Evolutionary conservation across 257 asterid genomes (phyloP).

Genomic region (Euphrasia confusa): DNA sequence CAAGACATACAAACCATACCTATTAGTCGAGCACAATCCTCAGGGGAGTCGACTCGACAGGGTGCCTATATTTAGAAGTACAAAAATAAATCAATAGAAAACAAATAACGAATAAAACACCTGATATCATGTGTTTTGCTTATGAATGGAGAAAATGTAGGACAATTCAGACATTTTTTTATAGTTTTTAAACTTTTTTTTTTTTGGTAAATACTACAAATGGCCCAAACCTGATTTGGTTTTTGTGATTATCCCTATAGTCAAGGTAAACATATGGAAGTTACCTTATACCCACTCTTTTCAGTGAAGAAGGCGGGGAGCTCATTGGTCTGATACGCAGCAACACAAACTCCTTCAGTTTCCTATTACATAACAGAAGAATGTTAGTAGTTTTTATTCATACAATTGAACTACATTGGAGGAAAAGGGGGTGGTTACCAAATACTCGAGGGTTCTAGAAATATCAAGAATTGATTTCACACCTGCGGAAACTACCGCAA

Average conservation of each 20-base stretch:
- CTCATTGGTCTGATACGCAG: conserved; percentile 73
- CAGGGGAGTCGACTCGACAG: conserved; percentile 75
- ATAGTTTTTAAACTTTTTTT: background rate
- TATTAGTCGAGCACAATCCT: conserved; percentile 81
- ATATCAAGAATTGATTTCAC: conserved; percentile 90
- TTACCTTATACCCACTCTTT: conserved; percentile 82
- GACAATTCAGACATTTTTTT: background rate
- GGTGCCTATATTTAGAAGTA: conserved; percentile 57
- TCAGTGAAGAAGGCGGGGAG: conserved; percentile 93
- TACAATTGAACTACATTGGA: conserved; percentile 2
- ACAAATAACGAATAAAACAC: conserved; percentile 3
- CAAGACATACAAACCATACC: conserved; percentile 33
- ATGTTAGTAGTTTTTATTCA: background rate
- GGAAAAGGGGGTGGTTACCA: conserved; percentile 46
- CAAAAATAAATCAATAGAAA: conserved; percentile 15
- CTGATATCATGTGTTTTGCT: background rate
- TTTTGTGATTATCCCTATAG: background rate
- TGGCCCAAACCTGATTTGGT: background rate
- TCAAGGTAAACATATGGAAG: background rate
- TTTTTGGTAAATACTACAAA: background rate
- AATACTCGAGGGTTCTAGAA: conserved; percentile 79
- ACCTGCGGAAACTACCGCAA: conserved; percentile 89
- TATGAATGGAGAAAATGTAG: background rate
- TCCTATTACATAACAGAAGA: conserved; percentile 48
- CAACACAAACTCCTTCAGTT: conserved; percentile 93